Base-by-base conservation (phyloP, 495 filamentous ascomycete species). In the Hyphodiscus hymeniophilus region DNA sequence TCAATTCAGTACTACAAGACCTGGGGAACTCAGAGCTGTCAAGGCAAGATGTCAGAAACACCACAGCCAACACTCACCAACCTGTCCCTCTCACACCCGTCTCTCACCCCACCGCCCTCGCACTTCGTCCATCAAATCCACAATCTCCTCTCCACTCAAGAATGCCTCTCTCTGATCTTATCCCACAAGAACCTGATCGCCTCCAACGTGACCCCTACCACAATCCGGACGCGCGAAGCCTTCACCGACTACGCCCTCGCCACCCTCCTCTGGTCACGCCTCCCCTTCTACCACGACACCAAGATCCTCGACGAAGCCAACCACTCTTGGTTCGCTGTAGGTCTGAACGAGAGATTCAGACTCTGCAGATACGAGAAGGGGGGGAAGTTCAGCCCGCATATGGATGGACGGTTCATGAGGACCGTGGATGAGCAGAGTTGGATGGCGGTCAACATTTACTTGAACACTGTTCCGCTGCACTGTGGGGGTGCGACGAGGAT, bases 41-140 rank as follows among this genome's bases (percentile, higher is more conserved):
- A n/a, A n/a, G n/a, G n/a, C n/a, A n/a, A n/a, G n/a, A n/a, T n/a
- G n/a, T n/a, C n/a, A n/a, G n/a, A n/a, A n/a, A n/a, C n/a, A n/a
- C n/a, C n/a, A n/a, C n/a, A n/a, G n/a, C n/a, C n/a, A n/a, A n/a
- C n/a, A n/a, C n/a, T n/a, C n/a, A n/a, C n/a, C n/a, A n/a, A n/a
- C n/a, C n/a, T n/a, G n/a, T n/a, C n/a, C n/a, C n/a, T n/a, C n/a
- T n/a, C n/a, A n/a, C n/a, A n/a, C n/a, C n/a, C n/a, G n/a, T n/a
- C n/a, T n/a, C n/a, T n/a, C n/a, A n/a, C n/a, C n/a, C n/a, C n/a
- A n/a, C n/a, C n/a, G n/a, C 49, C 49, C 39, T 46, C 42, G 2
- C 42, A 52, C 16, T 46, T 45, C 42, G 43, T 46, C 26, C 35
- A n/a, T n/a, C n/a, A n/a, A n/a, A n/a, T n/a, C n/a, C n/a, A n/a